phyloP scores from a whole-genome alignment of 148 eudicot species.

The Silene latifolia region DNA sequence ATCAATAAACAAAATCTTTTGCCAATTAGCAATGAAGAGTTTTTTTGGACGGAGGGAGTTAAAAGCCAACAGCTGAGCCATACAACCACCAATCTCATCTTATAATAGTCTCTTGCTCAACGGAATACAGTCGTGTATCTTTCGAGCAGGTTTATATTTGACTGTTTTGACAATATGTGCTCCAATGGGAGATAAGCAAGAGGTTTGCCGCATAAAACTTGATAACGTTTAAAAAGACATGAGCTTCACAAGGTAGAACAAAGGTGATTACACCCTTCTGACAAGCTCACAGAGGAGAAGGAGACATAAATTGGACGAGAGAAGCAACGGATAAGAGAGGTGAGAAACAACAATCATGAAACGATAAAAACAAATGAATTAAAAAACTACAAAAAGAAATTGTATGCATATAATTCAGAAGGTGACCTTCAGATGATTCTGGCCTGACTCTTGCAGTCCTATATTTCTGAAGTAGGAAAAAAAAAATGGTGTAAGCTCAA shows the following conservation, averaged over 20 bases:
- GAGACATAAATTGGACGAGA: not conserved
- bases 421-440: conserved; percentile 66
- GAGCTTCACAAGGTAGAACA: too few species aligned
- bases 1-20: not conserved
- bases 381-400: not conserved
- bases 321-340: not conserved
- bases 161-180: not conserved
- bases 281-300: not conserved
- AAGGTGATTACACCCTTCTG: not conserved
- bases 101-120: not conserved
- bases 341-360: not conserved
- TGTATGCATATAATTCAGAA: not conserved
- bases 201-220: not conserved
- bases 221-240: not conserved
- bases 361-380: not conserved
- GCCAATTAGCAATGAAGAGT: not conserved
- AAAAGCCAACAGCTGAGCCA: too few species aligned
- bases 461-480: conserved; percentile 56
- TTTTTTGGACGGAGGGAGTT: not conserved
- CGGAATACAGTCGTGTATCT: not conserved
- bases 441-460: conserved; percentile 86
- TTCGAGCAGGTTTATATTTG: not conserved
- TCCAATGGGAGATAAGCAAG: not conserved
- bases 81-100: not conserved
- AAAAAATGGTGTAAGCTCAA: conserved; percentile 11